Percentiles rank a stretch among this genome's conserved stretches.
Conservation (phyloP, 768 basidiomycete species). For the Steccherinum ochraceum region DNA sequence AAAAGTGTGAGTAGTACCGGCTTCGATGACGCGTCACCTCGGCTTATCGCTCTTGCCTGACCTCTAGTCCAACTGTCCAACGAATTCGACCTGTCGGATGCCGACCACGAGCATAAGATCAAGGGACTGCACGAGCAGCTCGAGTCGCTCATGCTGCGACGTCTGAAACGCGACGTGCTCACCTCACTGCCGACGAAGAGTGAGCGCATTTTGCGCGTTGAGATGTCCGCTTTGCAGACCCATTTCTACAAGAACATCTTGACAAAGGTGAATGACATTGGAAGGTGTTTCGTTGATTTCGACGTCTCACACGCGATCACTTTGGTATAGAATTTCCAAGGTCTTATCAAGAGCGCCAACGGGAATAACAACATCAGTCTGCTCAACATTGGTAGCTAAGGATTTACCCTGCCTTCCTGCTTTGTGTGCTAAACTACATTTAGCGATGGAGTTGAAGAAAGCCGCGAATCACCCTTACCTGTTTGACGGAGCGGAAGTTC, state of each 20-base stretch:
- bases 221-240: constrained; percentile 94
- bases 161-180: constrained; percentile 93
- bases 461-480: constrained; percentile 97
- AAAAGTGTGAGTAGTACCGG: constrained; percentile 82
- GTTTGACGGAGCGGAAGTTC: constrained; percentile 89
- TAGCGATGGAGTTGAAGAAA: constrained; percentile 98
- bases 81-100: constrained; percentile 93
- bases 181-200: constrained; percentile 96
- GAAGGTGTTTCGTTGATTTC: no score
- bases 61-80: constrained; percentile 81
- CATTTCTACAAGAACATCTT: constrained; percentile 99
- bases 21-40: no score
- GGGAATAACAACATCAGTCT: constrained; percentile 89
- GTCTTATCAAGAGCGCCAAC: constrained; percentile 82
- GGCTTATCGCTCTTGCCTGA: neutral
- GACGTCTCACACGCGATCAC: neutral
- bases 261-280: constrained; percentile 65
- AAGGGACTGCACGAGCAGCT: constrained; percentile 92
- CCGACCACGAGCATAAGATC: constrained; percentile 90
- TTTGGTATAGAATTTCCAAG: constrained; percentile 78
- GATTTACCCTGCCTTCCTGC: neutral
- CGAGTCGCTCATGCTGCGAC: constrained; percentile 88
- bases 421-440: neutral
- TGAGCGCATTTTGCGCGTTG: constrained; percentile 94
- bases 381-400: constrained; percentile 77